These are phyloP conservation scores for Stagonosporopsis rhizophila DNA, from an alignment of 2,329 filamentous ascomycete species.

Conservation along the genomic window DNA sequence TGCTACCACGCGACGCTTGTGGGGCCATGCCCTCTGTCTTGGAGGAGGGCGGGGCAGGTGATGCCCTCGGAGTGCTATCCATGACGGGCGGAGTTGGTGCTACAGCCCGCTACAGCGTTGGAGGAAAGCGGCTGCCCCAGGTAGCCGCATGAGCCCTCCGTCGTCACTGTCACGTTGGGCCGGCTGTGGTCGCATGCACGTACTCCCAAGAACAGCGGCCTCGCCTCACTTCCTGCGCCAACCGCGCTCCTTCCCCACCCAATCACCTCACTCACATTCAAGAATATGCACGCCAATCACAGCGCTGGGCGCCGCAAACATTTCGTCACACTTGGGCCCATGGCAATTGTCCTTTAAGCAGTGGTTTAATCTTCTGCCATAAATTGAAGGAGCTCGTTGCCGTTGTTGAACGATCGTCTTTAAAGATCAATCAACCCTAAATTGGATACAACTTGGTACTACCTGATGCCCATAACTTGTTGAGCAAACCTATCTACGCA, in stretches of 20 bases:
- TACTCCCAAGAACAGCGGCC: conserved; percentile 13
- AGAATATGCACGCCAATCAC: conserved; percentile 17
- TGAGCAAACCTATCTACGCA: too few relatives aligned
- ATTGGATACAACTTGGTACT: too few relatives aligned
- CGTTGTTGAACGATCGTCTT: too few relatives aligned
- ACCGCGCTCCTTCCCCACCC: conserved; percentile 8
- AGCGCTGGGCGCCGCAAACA: background rate
- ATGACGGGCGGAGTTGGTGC: conserved; percentile 33
- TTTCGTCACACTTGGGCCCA: conserved; percentile 1
- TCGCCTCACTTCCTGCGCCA: conserved; percentile 17
- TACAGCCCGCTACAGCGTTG: conserved; percentile 24
- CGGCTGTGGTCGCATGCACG: conserved; percentile 22
- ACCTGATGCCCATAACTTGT: too few relatives aligned
- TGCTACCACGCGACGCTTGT: conserved; percentile 33
- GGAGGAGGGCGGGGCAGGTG: conserved; percentile 43
- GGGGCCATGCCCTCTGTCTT: conserved; percentile 34
- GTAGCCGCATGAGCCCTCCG: conserved; percentile 31
- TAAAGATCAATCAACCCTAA: too few relatives aligned
- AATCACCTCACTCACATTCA: conserved; percentile 7
- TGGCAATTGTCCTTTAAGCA: background rate
- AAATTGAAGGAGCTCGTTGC: too few relatives aligned
- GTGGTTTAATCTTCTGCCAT: too few relatives aligned
- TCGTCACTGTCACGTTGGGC: conserved; percentile 23
- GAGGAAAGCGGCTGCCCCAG: conserved; percentile 19
- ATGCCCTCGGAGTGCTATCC: conserved; percentile 33